phyloP scores from a whole-genome alignment of 306 rosid species.

The Sphenostylis stenocarpa region DNA sequence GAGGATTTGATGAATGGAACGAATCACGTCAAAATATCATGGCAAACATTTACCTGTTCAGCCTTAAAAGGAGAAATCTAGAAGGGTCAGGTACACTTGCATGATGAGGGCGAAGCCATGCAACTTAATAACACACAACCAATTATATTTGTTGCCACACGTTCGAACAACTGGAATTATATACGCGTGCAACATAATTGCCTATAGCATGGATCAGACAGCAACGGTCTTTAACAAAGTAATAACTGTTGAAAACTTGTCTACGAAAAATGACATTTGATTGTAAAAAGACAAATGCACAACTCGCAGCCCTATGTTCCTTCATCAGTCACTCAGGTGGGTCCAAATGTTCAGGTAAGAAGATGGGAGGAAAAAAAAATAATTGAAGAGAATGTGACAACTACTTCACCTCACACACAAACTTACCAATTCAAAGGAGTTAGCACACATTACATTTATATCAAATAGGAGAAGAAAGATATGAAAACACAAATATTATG shows the following conservation, averaged over 20 bases:
- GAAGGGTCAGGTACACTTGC: slow-evolving; percentile 37
- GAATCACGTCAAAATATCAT: slow-evolving; percentile 19
- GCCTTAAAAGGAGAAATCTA: slow-evolving; percentile 33
- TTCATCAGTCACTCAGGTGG: slow-evolving; percentile 31
- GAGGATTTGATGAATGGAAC: slow-evolving; percentile 6
- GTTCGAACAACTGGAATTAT: slow-evolving; percentile 23
- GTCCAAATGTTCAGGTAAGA: slow-evolving; percentile 24
- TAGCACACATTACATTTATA: background rate
- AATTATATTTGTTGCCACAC: slow-evolving; percentile 27
- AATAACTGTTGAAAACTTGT: background rate
- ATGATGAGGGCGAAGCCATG: background rate
- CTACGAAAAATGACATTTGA: background rate
- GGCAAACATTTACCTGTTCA: background rate
- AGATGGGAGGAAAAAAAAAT: background rate
- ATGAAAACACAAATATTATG: background rate
- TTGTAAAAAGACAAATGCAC: slow-evolving; percentile 24
- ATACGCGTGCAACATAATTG: slow-evolving; percentile 15
- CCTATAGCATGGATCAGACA: slow-evolving; percentile 11
- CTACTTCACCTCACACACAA: background rate
- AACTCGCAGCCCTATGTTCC: slow-evolving; percentile 26
- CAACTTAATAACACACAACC: background rate
- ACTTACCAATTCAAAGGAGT: background rate
- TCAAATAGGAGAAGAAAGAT: background rate
- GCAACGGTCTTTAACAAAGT: background rate
- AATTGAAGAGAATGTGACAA: slow-evolving; percentile 15